Conservation (phyloP, 2,329 filamentous ascomycete species). For the Reticulascus tulasneorum region DNA sequence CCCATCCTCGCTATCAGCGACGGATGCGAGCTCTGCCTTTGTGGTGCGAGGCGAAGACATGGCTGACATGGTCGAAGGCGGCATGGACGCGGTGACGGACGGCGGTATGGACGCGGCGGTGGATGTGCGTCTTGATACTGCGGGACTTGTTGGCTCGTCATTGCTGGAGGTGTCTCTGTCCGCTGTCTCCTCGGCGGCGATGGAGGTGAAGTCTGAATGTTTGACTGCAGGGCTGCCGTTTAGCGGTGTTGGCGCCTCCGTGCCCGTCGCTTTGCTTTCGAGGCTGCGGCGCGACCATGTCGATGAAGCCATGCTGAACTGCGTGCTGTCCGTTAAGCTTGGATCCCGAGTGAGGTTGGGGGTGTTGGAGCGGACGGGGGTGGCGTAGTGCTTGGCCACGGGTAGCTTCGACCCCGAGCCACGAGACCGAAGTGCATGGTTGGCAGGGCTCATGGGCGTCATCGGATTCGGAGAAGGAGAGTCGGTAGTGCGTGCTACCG, state of each 20-base stretch:
- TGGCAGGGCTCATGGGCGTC: too few relatives aligned
- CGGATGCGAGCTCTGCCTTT: constrained; percentile 8
- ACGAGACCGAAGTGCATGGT: constrained; percentile 27
- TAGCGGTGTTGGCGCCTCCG: constrained; percentile 23
- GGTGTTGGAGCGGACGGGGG: constrained; percentile 31
- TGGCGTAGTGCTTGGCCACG: constrained; percentile 23
- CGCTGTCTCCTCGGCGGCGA: constrained; percentile 5
- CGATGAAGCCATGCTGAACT: constrained; percentile 35
- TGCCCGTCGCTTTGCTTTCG: constrained; percentile 22
- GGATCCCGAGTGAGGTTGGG: constrained; percentile 30
- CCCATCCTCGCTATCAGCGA: constrained; percentile 8
- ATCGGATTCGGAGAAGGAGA: constrained; percentile 18
- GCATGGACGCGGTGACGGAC: constrained; percentile 21
- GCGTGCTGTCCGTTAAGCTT: constrained; percentile 34
- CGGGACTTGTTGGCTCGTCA: constrained; percentile 18
- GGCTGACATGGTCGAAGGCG: constrained; percentile 17
- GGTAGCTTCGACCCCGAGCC: constrained; percentile 35
- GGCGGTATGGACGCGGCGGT: constrained; percentile 22
- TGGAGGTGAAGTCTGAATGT: constrained; percentile 4
- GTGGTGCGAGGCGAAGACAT: constrained; percentile 26
- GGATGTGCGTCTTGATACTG: constrained; percentile 23
- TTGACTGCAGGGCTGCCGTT: constrained; percentile 25
- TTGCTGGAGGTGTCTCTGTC: constrained; percentile 10
- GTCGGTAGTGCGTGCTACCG: constrained; percentile 14
- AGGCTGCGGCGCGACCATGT: constrained; percentile 33